These are phyloP conservation scores for Gossypium herbaceum DNA, from an alignment of 345 rosid genomes.

Conservation along the genomic window DNA sequence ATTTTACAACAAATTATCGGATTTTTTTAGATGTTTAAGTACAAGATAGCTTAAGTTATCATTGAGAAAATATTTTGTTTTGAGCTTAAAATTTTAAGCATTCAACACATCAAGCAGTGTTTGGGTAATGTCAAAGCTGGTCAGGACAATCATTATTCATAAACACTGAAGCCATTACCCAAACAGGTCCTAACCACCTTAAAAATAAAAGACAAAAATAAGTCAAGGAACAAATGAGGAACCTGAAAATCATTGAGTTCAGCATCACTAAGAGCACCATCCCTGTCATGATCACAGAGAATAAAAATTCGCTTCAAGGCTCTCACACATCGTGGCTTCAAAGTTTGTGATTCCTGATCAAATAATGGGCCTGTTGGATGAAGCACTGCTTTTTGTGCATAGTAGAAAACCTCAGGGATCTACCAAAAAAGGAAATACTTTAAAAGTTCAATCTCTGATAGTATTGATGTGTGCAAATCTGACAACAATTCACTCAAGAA, in stretches of 20 bases:
- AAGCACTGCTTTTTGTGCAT: constrained; percentile 81
- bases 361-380: constrained; percentile 76
- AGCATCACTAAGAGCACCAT: constrained; percentile 65
- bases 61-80: neutral
- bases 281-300: constrained; percentile 63
- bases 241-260: constrained; percentile 82
- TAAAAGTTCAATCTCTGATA: constrained; percentile 1
- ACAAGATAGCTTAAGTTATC: constrained; percentile 4
- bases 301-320: constrained; percentile 84
- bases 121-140: neutral
- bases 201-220: neutral
- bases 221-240: constrained; percentile 1
- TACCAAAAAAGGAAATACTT: constrained; percentile 23
- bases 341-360: constrained; percentile 72
- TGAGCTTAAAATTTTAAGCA: neutral
- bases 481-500: neutral
- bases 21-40: constrained; percentile 17
- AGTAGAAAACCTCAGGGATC: constrained; percentile 66
- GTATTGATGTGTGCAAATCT: neutral
- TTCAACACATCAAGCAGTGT: neutral
- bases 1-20: constrained; percentile 30
- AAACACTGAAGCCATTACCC: neutral
- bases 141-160: neutral
- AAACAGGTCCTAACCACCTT: neutral
- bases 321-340: constrained; percentile 80